Base-by-base conservation (phyloP, 176 grass and related monocot species). In the barley (Hordeum vulgare) region DNA sequence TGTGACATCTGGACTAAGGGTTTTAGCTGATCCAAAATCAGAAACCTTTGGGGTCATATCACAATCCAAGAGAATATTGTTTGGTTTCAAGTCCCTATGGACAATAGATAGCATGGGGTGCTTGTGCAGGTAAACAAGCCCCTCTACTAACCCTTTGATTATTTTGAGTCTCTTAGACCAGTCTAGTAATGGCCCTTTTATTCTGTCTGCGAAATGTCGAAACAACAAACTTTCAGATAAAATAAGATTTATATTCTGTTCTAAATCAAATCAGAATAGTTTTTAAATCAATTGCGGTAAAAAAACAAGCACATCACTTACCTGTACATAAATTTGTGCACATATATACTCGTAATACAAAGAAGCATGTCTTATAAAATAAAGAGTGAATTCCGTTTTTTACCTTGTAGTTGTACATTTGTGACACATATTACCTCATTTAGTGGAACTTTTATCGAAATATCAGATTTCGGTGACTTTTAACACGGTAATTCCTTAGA, bases 61-160 rank as follows among this genome's bases (percentile, higher is more conserved):
- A 51, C 18, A 13, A 33, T 90, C 80, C 73, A 90, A 40, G 11
- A 90, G 67, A 8, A 90, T 75, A 31, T 86, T 86, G 1, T 6
- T 10, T 11, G 84, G 73, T 12, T 83, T 90, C 75, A 87, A 68
- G 63, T 90, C 89, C 14, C 89, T 90, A 69, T 90, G 89, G 24
- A 87, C 85, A 60, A 10, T 10, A 75, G 59, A 28, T 45, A 59
- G 53, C 13, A 26, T 59, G 24, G 74, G 69, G 59, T 76, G 9
- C 23, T 86, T 90, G 51, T 90, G 88, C 47, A 90, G 75, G 53
- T 86, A 90, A 83, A 90, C 21, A 80, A 90, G 88, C 20, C 75
- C 88, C 4, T 83, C 73, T 9, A 33, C 51, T 66, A 90, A 2
- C 20, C 88, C 80, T 83, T 75, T 58, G 23, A 90, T 90, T 78